These are phyloP conservation scores for Argentina anserina DNA, from an alignment of 306 rosid genomes.

Conservation along the genomic window DNA sequence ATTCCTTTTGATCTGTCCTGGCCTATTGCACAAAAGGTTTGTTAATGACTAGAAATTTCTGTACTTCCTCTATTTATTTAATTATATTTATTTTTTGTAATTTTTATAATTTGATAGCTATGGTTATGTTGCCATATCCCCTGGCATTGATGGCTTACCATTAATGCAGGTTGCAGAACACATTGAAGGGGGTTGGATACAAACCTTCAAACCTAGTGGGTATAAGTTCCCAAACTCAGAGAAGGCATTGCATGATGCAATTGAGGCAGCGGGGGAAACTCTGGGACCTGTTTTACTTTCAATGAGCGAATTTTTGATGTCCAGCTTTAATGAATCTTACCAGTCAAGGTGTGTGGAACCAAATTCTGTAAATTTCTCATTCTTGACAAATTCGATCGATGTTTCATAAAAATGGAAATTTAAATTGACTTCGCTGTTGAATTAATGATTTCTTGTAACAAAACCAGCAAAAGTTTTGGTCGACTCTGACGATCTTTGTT, in stretches of 20 bases:
- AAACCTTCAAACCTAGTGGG: conserved; percentile 48
- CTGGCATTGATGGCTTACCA: conserved; percentile 19
- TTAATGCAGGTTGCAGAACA: conserved; percentile 61
- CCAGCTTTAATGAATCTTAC: conserved; percentile 96
- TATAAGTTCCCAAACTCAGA: conserved; percentile 74
- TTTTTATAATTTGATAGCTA: not conserved
- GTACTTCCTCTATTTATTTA: too few species aligned
- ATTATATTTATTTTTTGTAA: not conserved
- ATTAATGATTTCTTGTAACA: not conserved
- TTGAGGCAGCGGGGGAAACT: conserved; percentile 84
- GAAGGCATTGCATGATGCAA: conserved; percentile 66
- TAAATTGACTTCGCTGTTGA: not conserved
- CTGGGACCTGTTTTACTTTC: conserved; percentile 81
- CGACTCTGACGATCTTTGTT: not conserved
- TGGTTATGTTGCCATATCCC: not conserved
- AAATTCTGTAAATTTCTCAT: conserved; percentile 13
- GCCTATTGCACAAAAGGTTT: conserved; percentile 80
- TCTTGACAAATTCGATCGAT: conserved; percentile 10
- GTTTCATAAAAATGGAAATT: conserved; percentile 11
- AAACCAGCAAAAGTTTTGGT: not conserved
- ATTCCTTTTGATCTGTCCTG: conserved; percentile 75
- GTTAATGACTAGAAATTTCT: conserved; percentile 27
- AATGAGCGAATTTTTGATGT: conserved; percentile 93
- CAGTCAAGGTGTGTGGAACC: conserved; percentile 70
- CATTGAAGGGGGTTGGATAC: conserved; percentile 84